Base-by-base conservation (phyloP, 192 early-diverging fungal species). In the Phlyctochytrium arcticum region DNA sequence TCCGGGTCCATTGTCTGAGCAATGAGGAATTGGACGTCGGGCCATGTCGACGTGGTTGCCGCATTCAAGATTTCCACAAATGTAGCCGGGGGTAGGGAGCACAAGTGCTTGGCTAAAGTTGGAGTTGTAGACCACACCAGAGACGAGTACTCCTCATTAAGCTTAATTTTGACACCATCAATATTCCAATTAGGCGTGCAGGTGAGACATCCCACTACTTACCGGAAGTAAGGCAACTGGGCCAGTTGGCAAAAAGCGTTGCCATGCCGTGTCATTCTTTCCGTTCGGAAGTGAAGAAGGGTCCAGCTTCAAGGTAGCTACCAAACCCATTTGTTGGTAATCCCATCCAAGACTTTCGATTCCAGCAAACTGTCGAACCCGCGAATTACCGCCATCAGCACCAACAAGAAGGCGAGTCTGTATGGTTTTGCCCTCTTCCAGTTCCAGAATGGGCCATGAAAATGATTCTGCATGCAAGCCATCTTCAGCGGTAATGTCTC, bases 211-310 rank as follows among this genome's bases (percentile, higher is more conserved):
- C 12, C 31, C 9, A 15, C 9, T 32, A 56, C 77, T 63, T 81
- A 92, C 88, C n/a, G 96, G 96, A 36, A 98, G 78, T 70, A 95
- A 77, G 5, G 94, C 94, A 44, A 98, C 85, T 0, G 96, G 94
- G 2, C 96, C 96, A 0, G 89, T 88, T 4, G 95, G 95, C 34
- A 98, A 78, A 67, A 97, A 98, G 51, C 95, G 79, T 78, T 98
- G 94, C 86, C 89, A 98, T 4, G 94, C 93, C 0, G 91, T 88
- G 24, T 81, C 71, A 65, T 90, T 85, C 34, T 67, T 61, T 5
- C 19, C 67, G 27, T 15, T 17, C n/a, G n/a, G n/a, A n/a, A n/a
- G n/a, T n/a, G n/a, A n/a, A n/a, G n/a, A n/a, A 23, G 6, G n/a
- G 0, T 57, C 55, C 6, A 93, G 36, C 44, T 88, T 68, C 26